Evolutionary conservation across 495 filamentous ascomycete genomes (phyloP).

Genomic region (Podospora tetraspora): DNA sequence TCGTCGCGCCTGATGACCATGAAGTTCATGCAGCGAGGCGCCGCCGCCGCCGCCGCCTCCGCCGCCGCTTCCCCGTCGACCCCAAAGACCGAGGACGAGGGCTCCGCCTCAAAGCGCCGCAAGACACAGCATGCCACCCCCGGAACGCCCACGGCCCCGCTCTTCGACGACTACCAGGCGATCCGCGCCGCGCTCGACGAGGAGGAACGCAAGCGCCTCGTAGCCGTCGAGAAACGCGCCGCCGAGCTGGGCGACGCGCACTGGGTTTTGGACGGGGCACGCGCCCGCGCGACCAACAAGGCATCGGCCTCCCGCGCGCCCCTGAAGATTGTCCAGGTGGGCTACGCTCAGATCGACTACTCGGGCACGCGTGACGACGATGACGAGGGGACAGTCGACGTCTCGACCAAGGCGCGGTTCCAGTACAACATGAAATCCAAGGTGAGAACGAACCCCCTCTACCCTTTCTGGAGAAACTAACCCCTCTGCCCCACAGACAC

Average conservation of each 20-base stretch:
- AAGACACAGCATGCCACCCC: constrained; percentile 34
- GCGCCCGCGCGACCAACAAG: constrained; percentile 12
- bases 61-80: constrained; percentile 40
- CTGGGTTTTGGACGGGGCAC: constrained; percentile 65
- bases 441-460: neutral
- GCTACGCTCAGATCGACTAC: constrained; percentile 45
- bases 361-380: constrained; percentile 14
- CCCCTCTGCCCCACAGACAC: neutral
- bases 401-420: constrained; percentile 17
- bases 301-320: constrained; percentile 20
- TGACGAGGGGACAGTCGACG: constrained; percentile 8
- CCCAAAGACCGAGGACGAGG: constrained; percentile 35
- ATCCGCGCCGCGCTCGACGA: constrained; percentile 65
- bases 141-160: constrained; percentile 10
- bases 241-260: constrained; percentile 75
- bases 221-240: constrained; percentile 64
- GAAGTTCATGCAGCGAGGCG: constrained; percentile 99
- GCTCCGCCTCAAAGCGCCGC: constrained; percentile 46
- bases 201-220: constrained; percentile 68
- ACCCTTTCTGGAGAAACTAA: neutral
- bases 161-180: constrained; percentile 41
- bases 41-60: constrained; percentile 37
- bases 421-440: constrained; percentile 40
- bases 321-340: constrained; percentile 44
- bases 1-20: constrained; percentile 87